Percentiles rank a stretch among this genome's conserved stretches.
These are phyloP conservation scores for Penicillium paneum DNA, from an alignment of 2,329 filamentous ascomycete species.

Conservation along the genomic window DNA sequence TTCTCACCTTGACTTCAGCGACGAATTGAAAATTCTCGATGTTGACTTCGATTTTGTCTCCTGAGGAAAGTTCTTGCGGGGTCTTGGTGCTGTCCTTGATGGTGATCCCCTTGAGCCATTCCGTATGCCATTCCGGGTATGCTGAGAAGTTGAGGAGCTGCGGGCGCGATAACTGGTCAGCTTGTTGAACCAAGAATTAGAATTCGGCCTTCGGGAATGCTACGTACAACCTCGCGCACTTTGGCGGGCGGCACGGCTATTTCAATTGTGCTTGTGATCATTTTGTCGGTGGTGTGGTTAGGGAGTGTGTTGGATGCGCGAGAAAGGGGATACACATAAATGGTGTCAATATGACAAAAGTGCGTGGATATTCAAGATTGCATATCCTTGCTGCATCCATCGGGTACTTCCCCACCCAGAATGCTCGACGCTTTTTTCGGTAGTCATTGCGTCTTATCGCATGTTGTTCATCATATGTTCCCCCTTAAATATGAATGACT, in stretches of 20 bases:
- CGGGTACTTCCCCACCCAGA: background rate
- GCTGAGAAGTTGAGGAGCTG: conserved; percentile 27
- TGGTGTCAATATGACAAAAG: background rate
- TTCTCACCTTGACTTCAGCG: conserved; percentile 17
- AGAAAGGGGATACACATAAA: background rate
- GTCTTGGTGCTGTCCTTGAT: conserved; percentile 18
- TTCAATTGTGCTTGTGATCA: conserved; percentile 27
- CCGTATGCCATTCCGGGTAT: conserved; percentile 27
- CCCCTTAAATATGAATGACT: no score
- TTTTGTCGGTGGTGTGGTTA: conserved; percentile 3
- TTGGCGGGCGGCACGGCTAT: conserved; percentile 25
- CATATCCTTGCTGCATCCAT: background rate
- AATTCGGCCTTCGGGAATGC: no score
- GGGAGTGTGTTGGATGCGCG: background rate
- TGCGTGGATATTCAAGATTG: background rate
- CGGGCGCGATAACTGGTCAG: background rate
- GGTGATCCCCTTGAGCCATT: conserved; percentile 22
- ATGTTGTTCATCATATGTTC: background rate
- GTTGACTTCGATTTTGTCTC: conserved; percentile 16
- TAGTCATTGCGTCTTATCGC: background rate
- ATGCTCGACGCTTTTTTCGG: background rate
- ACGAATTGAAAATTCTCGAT: conserved; percentile 21
- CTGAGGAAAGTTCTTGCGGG: conserved; percentile 1
- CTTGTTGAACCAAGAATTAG: background rate
- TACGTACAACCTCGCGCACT: conserved; percentile 28